Evolutionary conservation across 495 filamentous ascomycete genomes (phyloP).

Genomic region (Annulohypoxylon stygium): DNA sequence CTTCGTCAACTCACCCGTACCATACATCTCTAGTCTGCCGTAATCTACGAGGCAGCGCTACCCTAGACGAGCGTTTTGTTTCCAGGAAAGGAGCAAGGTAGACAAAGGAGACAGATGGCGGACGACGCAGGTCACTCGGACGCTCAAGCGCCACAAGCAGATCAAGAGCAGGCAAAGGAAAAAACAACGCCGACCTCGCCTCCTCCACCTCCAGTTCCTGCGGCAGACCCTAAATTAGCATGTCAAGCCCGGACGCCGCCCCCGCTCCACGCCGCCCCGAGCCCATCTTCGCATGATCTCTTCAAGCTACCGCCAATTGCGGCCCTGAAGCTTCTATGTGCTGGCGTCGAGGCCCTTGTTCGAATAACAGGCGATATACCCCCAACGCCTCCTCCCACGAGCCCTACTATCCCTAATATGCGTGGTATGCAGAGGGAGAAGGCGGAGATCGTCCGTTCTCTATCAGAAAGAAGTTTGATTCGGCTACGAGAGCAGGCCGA

Average conservation of each 20-base stretch:
- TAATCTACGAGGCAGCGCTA: neutral
- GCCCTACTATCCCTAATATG: slow-evolving; percentile 71
- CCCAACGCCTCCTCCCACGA: slow-evolving; percentile 75
- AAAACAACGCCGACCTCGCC: slow-evolving; percentile 51
- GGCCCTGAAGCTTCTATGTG: slow-evolving; percentile 83
- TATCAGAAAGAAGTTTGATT: slow-evolving; percentile 62
- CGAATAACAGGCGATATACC: slow-evolving; percentile 78
- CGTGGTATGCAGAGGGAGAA: slow-evolving; percentile 69
- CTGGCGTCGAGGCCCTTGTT: slow-evolving; percentile 79
- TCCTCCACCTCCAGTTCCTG: slow-evolving; percentile 64
- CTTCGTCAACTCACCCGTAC: neutral
- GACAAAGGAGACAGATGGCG: slow-evolving; percentile 26
- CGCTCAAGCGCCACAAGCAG: slow-evolving; percentile 25
- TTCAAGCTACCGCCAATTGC: slow-evolving; percentile 77
- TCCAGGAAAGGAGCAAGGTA: neutral
- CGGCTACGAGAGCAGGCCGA: slow-evolving; percentile 53
- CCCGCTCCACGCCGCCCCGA: slow-evolving; percentile 47
- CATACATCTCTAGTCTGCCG: neutral
- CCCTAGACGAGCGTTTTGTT: slow-evolving; percentile 1
- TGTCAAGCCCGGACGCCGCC: slow-evolving; percentile 52
- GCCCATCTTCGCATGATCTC: slow-evolving; percentile 66
- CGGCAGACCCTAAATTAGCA: slow-evolving; percentile 60
- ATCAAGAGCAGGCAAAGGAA: slow-evolving; percentile 8
- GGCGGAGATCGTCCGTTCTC: slow-evolving; percentile 67
- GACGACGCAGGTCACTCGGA: slow-evolving; percentile 24